Base-by-base conservation (phyloP, 2,329 filamentous ascomycete species). In the Lachnellula occidentalis region DNA sequence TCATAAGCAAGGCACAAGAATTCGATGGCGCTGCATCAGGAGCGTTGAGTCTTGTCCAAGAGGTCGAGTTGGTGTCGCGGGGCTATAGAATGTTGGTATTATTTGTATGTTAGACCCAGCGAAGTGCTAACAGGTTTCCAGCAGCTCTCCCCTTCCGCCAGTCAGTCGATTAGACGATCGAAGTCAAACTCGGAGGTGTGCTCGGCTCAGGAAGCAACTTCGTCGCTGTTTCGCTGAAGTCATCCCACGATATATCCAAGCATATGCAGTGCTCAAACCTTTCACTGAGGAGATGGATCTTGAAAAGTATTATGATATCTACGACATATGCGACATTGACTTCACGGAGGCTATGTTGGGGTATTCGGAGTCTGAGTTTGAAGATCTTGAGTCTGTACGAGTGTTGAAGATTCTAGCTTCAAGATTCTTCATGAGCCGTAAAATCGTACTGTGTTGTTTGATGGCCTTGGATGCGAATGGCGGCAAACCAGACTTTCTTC, bases 61-160 rank as follows among this genome's bases (percentile, higher is more conserved):
- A 96, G 72, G 91, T 96, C n/a, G 92, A 96, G 73, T 78, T 96
- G 34, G 91, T 96, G 24, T 95, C 92, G 31, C 83, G 92, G 63
- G 92, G 92, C 21, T 96, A 95, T 71, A 81, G 89, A 72, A 78
- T 96, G 84, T 90, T 72, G 70, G 85, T 74, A 34, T 21, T 17
- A 15, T 34, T 3, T 12, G 17, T 36, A 19, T 45, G 7, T 15
- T 37, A 2, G 31, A 12, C 22, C n/a, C n/a, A 36, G 7, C 19
- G 43, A 17, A 24, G 37, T 55, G 51, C 55, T 66, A 49, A 66
- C 21, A 45, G 8, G 12, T 45, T 48, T 56, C 52, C 65, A 95
- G 90, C 73, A 95, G 90, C 76, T 87, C 85, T 15, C 92, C 92
- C 22, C 74, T 97, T 36, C 92, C 94, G 6, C 94, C 94, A n/a